phyloP scores from a whole-genome alignment of 2,329 filamentous ascomycete species.

The Pseudogymnoascus sp. region DNA sequence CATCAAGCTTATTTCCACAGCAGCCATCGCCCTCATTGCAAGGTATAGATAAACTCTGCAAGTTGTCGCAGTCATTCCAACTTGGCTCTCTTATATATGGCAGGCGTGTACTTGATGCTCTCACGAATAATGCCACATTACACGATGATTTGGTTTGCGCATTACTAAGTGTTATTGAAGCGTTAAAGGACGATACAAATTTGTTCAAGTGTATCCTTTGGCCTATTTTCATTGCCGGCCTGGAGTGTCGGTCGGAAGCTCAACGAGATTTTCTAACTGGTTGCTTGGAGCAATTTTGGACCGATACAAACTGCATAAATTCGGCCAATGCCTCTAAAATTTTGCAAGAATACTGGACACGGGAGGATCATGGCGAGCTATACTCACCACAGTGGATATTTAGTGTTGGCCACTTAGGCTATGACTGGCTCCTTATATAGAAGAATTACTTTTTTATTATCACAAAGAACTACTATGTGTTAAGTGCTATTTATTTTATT shows the following conservation, averaged over 20 bases:
- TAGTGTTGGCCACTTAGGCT: neutral
- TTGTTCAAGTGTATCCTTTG: slow-evolving; percentile 30
- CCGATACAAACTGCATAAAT: slow-evolving; percentile 17
- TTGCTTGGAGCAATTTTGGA: neutral
- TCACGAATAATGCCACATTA: slow-evolving; percentile 12
- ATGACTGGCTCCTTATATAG: neutral
- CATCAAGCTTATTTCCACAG: neutral
- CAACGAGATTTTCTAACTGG: slow-evolving; percentile 20
- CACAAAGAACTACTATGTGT: neutral
- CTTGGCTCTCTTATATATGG: slow-evolving; percentile 29
- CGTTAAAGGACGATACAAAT: slow-evolving; percentile 16
- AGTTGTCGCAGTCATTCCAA: slow-evolving; percentile 26
- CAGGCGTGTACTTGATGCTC: slow-evolving; percentile 26
- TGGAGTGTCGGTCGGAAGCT: slow-evolving; percentile 23
- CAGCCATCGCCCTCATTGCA: slow-evolving; percentile 13
- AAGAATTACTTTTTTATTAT: neutral
- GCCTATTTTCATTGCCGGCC: slow-evolving; percentile 31
- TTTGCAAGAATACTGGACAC: slow-evolving; percentile 18
- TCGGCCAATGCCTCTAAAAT: slow-evolving; percentile 14
- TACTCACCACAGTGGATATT: neutral
- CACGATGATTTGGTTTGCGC: slow-evolving; percentile 22
- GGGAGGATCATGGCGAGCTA: slow-evolving; percentile 13
- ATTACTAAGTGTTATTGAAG: slow-evolving; percentile 23
- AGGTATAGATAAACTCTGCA: slow-evolving; percentile 22
- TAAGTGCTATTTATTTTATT: neutral